These are phyloP conservation scores for Cryptococcus sp. DNA, from an alignment of 1,284 basidiomycete species.

Conservation along the genomic window DNA sequence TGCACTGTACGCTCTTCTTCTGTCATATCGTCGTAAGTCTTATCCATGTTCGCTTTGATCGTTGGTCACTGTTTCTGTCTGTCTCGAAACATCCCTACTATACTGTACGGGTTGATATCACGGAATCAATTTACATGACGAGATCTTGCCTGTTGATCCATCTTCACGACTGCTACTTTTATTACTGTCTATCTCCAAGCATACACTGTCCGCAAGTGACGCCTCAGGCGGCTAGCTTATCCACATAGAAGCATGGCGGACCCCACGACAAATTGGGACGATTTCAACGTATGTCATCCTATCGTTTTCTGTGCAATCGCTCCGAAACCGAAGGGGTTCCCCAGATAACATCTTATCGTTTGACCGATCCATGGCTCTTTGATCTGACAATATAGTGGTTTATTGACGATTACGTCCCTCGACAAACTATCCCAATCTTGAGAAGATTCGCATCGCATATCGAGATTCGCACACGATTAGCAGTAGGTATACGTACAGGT, in stretches of 20 bases:
- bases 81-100: background rate
- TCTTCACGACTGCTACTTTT: no score
- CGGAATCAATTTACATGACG: no score
- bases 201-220: no score
- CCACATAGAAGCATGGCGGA: no score
- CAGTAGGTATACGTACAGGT: slow-evolving; percentile 20
- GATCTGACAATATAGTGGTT: slow-evolving; percentile 22
- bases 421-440: slow-evolving; percentile 29
- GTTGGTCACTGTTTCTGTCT: background rate
- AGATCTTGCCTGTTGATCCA: no score
- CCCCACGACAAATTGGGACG: slow-evolving; percentile 20
- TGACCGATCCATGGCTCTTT: background rate
- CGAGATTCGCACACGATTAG: slow-evolving; percentile 7
- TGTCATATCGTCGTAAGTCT: slow-evolving; percentile 64
- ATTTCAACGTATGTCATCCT: slow-evolving; percentile 23
- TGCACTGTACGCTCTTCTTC: slow-evolving; percentile 68
- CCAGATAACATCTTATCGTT: no score
- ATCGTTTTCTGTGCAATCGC: no score
- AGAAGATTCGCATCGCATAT: slow-evolving; percentile 22
- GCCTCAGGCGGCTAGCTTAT: no score
- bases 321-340: no score
- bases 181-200: no score
- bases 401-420: slow-evolving; percentile 21
- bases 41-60: slow-evolving; percentile 4
- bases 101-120: background rate